Conservation (phyloP, 1,284 basidiomycete genomes). For the Trametes sp. region DNA sequence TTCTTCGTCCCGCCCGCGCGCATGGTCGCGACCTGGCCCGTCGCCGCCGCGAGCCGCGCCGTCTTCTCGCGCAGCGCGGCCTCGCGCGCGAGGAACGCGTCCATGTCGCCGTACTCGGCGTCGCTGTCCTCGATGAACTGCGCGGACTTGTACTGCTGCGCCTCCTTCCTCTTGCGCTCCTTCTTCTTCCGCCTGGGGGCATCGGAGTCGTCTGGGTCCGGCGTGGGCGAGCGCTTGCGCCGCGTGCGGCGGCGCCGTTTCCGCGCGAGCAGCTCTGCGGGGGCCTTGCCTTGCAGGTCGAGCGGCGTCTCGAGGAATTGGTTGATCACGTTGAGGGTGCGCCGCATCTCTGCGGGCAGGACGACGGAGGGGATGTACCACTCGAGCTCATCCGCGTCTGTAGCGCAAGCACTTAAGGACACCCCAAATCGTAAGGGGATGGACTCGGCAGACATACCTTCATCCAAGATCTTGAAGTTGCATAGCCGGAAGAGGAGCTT, state of each 20-base stretch:
- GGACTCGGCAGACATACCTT: slow-evolving; percentile 56
- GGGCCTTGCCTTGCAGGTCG: slow-evolving; percentile 77
- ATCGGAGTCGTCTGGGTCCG: slow-evolving; percentile 53
- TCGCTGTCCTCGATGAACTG: slow-evolving; percentile 93
- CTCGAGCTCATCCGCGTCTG: slow-evolving; percentile 75
- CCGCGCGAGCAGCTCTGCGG: slow-evolving; percentile 69
- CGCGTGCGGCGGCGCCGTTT: slow-evolving; percentile 60
- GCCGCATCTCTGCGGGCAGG: slow-evolving; percentile 67
- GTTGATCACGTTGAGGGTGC: slow-evolving; percentile 73
- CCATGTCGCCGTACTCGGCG: slow-evolving; percentile 77
- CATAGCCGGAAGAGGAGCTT: slow-evolving; percentile 84
- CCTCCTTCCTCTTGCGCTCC: slow-evolving; percentile 70
- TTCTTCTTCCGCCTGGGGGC: slow-evolving; percentile 53
- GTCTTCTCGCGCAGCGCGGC: slow-evolving; percentile 59
- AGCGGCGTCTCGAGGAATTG: slow-evolving; percentile 80
- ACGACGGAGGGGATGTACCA: slow-evolving; percentile 83
- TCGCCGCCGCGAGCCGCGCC: slow-evolving; percentile 54
- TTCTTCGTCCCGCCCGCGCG: slow-evolving; percentile 74
- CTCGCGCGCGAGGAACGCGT: slow-evolving; percentile 83
- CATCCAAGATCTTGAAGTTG: slow-evolving; percentile 66
- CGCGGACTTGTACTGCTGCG: slow-evolving; percentile 83
- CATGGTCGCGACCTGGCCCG: slow-evolving; percentile 62
- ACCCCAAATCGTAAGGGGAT: too few species aligned
- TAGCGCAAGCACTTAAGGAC: slow-evolving; percentile 6
- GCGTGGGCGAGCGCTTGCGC: slow-evolving; percentile 55